These are phyloP conservation scores for Vinca major DNA, from an alignment of 305 asterid genomes.

Conservation along the genomic window DNA sequence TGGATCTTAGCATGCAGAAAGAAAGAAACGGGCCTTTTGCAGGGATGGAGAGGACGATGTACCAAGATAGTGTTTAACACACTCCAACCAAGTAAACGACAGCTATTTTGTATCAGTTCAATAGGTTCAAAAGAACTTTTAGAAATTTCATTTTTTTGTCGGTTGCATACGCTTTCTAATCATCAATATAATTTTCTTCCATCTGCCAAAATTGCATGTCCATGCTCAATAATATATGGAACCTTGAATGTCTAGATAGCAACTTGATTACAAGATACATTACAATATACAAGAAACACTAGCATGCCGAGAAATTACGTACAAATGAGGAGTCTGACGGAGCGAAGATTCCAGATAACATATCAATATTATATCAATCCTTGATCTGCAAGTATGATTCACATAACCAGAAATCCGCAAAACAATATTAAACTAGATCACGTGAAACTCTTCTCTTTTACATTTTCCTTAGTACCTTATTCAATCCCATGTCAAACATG, in stretches of 20 bases:
- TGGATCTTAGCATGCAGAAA: neutral
- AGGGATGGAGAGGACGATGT: neutral
- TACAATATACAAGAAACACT: neutral
- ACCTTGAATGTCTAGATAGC: neutral
- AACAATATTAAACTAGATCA: too few species aligned
- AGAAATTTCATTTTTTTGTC: too few species aligned
- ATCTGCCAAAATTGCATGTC: neutral
- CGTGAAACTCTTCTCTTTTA: neutral
- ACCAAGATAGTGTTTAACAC: neutral
- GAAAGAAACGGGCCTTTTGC: neutral
- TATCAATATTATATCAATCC: neutral
- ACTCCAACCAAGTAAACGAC: neutral
- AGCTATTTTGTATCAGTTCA: too few species aligned
- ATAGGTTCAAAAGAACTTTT: too few species aligned
- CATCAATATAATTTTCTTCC: neutral
- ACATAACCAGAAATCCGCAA: too few species aligned
- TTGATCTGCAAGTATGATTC: neutral
- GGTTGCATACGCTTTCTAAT: neutral
- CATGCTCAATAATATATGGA: neutral
- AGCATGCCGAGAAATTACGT: neutral
- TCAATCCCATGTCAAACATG: neutral
- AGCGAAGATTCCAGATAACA: neutral
- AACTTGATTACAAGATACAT: neutral
- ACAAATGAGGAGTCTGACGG: neutral
- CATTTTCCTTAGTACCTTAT: neutral